These are phyloP conservation scores for Hypoxylon sp. DNA, from an alignment of 2,329 filamentous ascomycete genomes.

Conservation along the genomic window DNA sequence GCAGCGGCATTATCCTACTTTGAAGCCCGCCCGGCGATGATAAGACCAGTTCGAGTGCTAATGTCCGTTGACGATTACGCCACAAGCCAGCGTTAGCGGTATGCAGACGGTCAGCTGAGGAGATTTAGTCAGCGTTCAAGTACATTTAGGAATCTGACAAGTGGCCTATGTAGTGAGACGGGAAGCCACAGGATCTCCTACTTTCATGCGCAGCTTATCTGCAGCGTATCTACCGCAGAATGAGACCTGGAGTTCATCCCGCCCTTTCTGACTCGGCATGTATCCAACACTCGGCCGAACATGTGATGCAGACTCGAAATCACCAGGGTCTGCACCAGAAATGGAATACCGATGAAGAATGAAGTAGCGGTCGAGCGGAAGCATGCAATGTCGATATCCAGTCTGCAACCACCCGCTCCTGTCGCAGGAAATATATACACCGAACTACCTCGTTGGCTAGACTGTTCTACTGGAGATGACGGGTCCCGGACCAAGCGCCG, in stretches of 20 bases:
- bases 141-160: neutral
- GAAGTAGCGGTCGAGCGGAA: conserved; percentile 14
- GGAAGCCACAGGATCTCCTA: conserved; percentile 10
- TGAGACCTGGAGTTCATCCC: neutral
- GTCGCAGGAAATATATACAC: neutral
- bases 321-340: neutral
- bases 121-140: neutral
- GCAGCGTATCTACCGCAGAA: neutral
- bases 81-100: neutral
- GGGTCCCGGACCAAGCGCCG: conserved; percentile 1
- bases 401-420: conserved; percentile 6
- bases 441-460: conserved; percentile 13
- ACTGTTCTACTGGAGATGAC: conserved; percentile 17
- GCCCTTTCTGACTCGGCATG: neutral
- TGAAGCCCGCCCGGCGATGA: too few species aligned
- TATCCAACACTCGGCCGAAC: neutral
- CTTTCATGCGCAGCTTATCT: neutral
- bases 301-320: neutral
- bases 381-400: neutral
- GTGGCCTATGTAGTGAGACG: neutral
- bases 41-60: neutral
- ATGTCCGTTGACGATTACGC: neutral
- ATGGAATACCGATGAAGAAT: neutral
- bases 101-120: conserved; percentile 17
- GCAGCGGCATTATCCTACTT: neutral